Percentiles rank a stretch among this genome's conserved stretches.
phyloP scores from a whole-genome alignment of 805 yeast genomes.

The Kodamaea fukazawae region DNA sequence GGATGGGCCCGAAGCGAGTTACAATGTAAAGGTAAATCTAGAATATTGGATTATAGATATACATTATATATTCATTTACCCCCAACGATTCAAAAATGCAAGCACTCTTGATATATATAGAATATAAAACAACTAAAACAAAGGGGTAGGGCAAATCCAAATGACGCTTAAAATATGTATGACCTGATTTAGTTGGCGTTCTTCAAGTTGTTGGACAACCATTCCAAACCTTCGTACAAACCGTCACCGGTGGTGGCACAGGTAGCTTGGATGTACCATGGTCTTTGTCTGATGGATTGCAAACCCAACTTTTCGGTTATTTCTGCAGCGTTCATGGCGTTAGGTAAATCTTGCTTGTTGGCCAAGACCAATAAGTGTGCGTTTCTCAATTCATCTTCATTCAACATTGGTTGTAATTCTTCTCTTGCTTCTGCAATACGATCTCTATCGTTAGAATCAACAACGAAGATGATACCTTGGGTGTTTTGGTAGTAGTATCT shows the following conservation, averaged over 20 bases:
- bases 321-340: slow-evolving; percentile 45
- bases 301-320: slow-evolving; percentile 43
- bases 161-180: background rate
- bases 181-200: slow-evolving; percentile 15
- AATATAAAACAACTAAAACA: slow-evolving; percentile 3
- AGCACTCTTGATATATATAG: slow-evolving; percentile 6
- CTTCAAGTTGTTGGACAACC: slow-evolving; percentile 36
- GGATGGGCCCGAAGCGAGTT: no score
- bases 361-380: slow-evolving; percentile 41
- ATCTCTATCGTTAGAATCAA: slow-evolving; percentile 44
- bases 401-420: slow-evolving; percentile 44
- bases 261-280: slow-evolving; percentile 98
- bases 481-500: slow-evolving; percentile 45
- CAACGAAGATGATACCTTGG: slow-evolving; percentile 42
- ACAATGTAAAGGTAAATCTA: background rate
- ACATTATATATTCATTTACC: slow-evolving; percentile 9
- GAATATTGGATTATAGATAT: slow-evolving; percentile 4
- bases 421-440: slow-evolving; percentile 43
- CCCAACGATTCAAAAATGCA: slow-evolving; percentile 6
- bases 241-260: slow-evolving; percentile 88
- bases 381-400: slow-evolving; percentile 43
- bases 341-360: slow-evolving; percentile 44
- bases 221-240: slow-evolving; percentile 38
- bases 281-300: slow-evolving; percentile 94
- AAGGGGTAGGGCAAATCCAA: slow-evolving; percentile 2